phyloP scores from a whole-genome alignment of 78 protist genomes.

The Kipferlia bialata region DNA sequence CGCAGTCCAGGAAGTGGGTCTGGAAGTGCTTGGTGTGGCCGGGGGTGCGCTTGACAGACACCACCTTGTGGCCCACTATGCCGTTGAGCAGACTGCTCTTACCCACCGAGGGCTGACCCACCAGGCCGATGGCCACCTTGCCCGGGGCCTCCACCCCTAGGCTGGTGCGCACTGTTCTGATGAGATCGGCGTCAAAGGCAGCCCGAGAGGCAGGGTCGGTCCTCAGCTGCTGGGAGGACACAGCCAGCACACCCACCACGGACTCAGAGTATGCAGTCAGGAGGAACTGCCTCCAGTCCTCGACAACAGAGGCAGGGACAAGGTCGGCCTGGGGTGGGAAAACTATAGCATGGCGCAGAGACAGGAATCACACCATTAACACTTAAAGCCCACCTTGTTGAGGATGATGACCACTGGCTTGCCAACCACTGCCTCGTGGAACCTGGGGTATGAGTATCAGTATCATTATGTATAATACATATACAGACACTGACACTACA shows the following conservation, averaged over 20 bases:
- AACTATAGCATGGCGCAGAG: background rate
- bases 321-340: background rate
- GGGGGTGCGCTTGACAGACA: constrained; percentile 45
- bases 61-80: constrained; percentile 55
- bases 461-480: constrained; percentile 2
- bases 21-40: constrained; percentile 82
- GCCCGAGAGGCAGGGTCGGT: too few species aligned
- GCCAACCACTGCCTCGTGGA: too few species aligned
- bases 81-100: constrained; percentile 59
- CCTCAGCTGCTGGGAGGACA: too few species aligned
- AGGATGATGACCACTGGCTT: constrained; percentile 57
- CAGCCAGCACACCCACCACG: too few species aligned
- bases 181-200: background rate
- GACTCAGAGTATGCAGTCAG: background rate
- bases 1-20: too few species aligned
- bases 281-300: background rate
- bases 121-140: constrained; percentile 30
- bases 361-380: background rate
- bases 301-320: background rate
- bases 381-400: constrained; percentile 26
- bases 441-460: too few species aligned
- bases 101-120: constrained; percentile 76
- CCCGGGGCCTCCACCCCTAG: background rate
- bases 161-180: background rate
- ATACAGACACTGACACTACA: background rate